phyloP scores from a whole-genome alignment of 2,329 filamentous ascomycete species.

The Xenosphaeropsis pyriputrescens region DNA sequence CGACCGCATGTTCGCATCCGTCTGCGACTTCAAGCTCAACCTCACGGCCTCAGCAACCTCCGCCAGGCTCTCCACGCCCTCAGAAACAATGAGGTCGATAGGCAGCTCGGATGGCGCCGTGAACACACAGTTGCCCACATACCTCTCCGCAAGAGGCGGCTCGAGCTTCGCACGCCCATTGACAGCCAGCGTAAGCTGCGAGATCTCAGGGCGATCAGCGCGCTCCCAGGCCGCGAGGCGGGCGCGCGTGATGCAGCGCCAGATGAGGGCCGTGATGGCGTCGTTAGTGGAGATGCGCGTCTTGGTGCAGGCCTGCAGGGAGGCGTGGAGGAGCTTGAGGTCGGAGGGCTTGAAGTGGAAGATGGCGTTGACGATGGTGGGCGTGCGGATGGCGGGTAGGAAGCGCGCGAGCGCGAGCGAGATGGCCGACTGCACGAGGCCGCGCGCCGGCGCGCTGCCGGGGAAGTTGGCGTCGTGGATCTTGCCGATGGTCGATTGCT shows the following conservation, averaged over 20 bases:
- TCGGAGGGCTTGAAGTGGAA: slow-evolving; percentile 1
- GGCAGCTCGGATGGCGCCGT: slow-evolving; percentile 1
- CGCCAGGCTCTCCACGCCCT: neutral
- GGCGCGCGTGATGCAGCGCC: slow-evolving; percentile 3
- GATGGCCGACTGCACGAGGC: neutral
- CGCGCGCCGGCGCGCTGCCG: neutral
- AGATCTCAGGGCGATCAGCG: neutral
- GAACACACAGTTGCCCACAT: slow-evolving; percentile 2
- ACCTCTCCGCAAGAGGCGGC: slow-evolving; percentile 1
- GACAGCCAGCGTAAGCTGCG: slow-evolving; percentile 1
- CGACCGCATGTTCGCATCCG: slow-evolving; percentile 1
- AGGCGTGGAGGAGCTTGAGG: neutral
- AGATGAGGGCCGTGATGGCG: slow-evolving; percentile 2
- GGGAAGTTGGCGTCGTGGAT: neutral
- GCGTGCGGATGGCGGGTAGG: slow-evolving; percentile 1
- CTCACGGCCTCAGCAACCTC: slow-evolving; percentile 1
- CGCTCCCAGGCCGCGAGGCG: neutral
- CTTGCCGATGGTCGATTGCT: neutral
- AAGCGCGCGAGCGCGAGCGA: neutral
- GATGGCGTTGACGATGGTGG: slow-evolving; percentile 1
- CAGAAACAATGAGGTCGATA: neutral
- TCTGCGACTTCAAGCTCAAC: slow-evolving; percentile 1
- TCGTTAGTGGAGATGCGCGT: slow-evolving; percentile 1
- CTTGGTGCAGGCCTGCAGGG: neutral
- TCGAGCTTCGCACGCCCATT: slow-evolving; percentile 2